Evolutionary conservation across 2,329 filamentous ascomycete species (phyloP), one percentile per base, ranked within the genome.

Genomic region (Penicillium sp.): DNA sequence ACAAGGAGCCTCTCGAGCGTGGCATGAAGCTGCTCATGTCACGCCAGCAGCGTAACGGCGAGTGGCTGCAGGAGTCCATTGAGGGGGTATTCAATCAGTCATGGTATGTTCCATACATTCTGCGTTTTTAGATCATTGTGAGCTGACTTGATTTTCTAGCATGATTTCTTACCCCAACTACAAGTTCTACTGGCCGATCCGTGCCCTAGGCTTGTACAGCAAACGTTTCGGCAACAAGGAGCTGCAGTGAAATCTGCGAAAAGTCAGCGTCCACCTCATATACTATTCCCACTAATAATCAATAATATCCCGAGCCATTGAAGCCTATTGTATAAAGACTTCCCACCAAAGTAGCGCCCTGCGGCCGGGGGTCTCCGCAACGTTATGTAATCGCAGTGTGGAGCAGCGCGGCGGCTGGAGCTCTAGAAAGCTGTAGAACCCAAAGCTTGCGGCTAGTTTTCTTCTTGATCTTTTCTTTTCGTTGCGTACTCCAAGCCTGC

Each of bases 81-180:
- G 95, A 99, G 76, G 95, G 95, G 2, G 95, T 99, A 11, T 99
- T 99, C 79, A 99, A 99, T 79, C 96, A 97, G 82, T 95, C 89
- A 71, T 98, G 94, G 86, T 88, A 75, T 79, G 85, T 84, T 39
- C 4, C 34, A 1, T 20, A 15, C 17, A 12, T n/a, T 48, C n/a
- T 3, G 37, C 35, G 5, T 52, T n/a, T 2, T n/a, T 38, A 4
- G 43, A n/a, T 25, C 55, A 35, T 5, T 34, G 3, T 31, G 8
- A 43, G 58, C 69, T 74, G 61, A 71, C 60, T 34, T 52, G 4
- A n/a, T 25, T 25, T 49, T 58, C 60, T 69, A 88, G 87, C 82
- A 98, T 97, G 92, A 99, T 99, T 66, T 95, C 92, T 0, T 99
- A 99, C 73, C 94, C 94, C 45, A 99, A 99, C 82, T 99, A 99